Base-by-base conservation (phyloP, 176 grass and related monocot species). In the Musa itinerans region DNA sequence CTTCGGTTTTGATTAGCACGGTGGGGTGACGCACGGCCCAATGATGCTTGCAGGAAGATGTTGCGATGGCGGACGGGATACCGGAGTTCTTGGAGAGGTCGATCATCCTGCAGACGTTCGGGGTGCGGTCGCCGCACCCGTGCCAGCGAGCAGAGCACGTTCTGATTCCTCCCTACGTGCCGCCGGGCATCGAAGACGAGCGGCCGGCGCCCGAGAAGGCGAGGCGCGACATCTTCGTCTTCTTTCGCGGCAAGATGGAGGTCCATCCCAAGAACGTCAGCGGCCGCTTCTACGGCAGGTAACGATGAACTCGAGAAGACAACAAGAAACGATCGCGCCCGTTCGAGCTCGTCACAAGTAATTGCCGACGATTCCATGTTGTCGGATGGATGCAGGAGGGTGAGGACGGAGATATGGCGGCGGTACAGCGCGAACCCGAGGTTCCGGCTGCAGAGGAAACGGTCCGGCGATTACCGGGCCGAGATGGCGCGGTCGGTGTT, bases 271-370 rank as follows among this genome's bases (percentile, higher is more conserved):
- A 98, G 80, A 98, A 98, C 90, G 85, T 98, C 58, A 98, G 84
- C 61, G 90, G 95, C 54, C 86, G 73, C 80, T 93, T 98, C 90
- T 98, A 93, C 87, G 81, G 94, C 94, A 96, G 86, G 92, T 96
- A 89, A 89, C 34, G 34, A 43, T 6, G 34, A 6, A 43, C 34
- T 43, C 34, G 34, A 43, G 34, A 43, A 43, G 34, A 43, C 34
- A 43, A 43, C 4, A 43, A 43, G 34, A 43, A 43, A 43, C 34
- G 34, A 43, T 43, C 26, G 26, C 26, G 26, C 26, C 26, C 26
- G 26, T 27, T 27, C 26, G 34, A 43, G 34, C 34, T 43, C 34
- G 34, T 43, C 34, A 43, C 34, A 0, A 43, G 4, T 43, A 43
- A 5, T 43, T 43, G 34, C 34, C 34, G 34, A 43, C 34, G 34